These are phyloP conservation scores for Scedosporium boydii DNA, from an alignment of 2,329 filamentous ascomycete species.

Conservation along the genomic window DNA sequence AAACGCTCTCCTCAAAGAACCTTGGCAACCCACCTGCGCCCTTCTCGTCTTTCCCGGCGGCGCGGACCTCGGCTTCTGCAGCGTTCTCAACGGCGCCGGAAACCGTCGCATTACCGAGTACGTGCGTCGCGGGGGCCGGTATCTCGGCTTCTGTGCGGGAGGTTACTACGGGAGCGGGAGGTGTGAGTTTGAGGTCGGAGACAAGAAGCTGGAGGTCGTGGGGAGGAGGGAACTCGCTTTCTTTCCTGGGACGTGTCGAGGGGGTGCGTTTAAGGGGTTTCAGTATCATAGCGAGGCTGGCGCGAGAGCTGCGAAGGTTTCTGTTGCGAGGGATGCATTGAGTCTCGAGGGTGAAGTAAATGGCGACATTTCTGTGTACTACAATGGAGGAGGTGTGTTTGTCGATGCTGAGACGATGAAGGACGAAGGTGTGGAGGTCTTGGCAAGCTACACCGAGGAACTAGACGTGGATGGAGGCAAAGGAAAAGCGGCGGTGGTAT, in stretches of 20 bases:
- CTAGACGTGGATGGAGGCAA: conserved; percentile 68
- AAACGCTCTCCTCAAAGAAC: conserved; percentile 74
- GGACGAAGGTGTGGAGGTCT: conserved; percentile 61
- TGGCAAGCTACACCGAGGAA: conserved; percentile 70
- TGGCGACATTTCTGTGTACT: conserved; percentile 66
- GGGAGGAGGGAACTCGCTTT: conserved; percentile 79
- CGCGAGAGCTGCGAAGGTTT: conserved; percentile 61
- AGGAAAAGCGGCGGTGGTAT: conserved; percentile 69
- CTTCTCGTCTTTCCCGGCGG: conserved; percentile 88
- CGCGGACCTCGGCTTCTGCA: conserved; percentile 87
- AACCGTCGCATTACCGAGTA: conserved; percentile 79
- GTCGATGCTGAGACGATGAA: conserved; percentile 60
- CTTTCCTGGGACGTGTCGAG: conserved; percentile 78
- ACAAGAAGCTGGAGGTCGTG: conserved; percentile 71
- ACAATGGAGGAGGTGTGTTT: conserved; percentile 92
- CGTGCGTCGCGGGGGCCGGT: conserved; percentile 75
- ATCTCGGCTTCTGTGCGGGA: conserved; percentile 87
- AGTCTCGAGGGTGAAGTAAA: conserved; percentile 37
- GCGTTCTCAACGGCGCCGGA: conserved; percentile 75
- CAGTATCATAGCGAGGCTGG: conserved; percentile 82
- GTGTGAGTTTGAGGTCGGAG: conserved; percentile 89
- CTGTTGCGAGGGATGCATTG: conserved; percentile 53
- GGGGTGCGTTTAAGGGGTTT: conserved; percentile 81
- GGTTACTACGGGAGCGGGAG: conserved; percentile 76
- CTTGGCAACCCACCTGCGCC: conserved; percentile 80